Percentiles rank a stretch among this genome's conserved stretches.
These are phyloP conservation scores for Lobosporangium transversale DNA, from an alignment of 192 early-diverging fungal genomes.

Conservation along the genomic window DNA sequence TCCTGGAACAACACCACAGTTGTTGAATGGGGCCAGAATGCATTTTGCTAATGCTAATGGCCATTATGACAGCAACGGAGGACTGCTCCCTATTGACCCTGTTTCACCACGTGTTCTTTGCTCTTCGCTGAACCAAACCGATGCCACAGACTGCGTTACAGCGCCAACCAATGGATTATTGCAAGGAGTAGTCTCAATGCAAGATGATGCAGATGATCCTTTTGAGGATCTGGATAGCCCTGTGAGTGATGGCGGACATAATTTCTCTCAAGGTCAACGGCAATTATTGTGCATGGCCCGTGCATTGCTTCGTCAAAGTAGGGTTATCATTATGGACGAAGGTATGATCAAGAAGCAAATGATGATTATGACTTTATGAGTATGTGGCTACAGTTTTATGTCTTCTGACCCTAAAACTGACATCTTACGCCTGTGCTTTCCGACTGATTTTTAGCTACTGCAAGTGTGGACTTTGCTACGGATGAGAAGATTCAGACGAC, in stretches of 20 bases:
- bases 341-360: too few relatives aligned
- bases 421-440: too few relatives aligned
- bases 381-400: too few relatives aligned
- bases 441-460: conserved; percentile 59
- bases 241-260: conserved; percentile 86
- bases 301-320: conserved; percentile 75
- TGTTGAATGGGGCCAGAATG: conserved; percentile 4
- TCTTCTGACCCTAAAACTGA: background rate
- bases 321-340: conserved; percentile 67
- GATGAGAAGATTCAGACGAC: conserved; percentile 69
- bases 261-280: conserved; percentile 83
- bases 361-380: too few relatives aligned
- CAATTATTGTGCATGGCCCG: conserved; percentile 84
- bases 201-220: conserved; percentile 22
- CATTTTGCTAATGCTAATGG: background rate
- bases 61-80: background rate
- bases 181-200: background rate
- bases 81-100: conserved; percentile 11
- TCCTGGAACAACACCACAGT: conserved; percentile 8
- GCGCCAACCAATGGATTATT: background rate
- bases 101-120: conserved; percentile 26
- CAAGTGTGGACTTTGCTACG: conserved; percentile 70
- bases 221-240: conserved; percentile 72
- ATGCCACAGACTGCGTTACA: background rate
- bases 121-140: conserved; percentile 28